phyloP scores from a whole-genome alignment of 2,329 filamentous ascomycete genomes.

The Harringtonia lauricola region DNA sequence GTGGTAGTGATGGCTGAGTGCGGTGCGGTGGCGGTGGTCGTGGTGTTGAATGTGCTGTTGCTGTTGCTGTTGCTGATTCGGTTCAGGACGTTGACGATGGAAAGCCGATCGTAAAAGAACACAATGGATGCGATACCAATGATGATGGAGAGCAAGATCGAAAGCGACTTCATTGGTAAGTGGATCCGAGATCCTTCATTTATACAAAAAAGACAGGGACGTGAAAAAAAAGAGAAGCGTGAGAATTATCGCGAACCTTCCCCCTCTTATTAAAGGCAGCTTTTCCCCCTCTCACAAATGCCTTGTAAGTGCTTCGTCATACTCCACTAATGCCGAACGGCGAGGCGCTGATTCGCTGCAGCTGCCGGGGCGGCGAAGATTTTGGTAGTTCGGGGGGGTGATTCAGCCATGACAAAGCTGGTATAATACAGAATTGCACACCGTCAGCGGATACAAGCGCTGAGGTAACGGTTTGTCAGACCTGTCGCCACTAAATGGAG shows the following conservation, averaged over 20 bases:
- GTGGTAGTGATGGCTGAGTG: background rate
- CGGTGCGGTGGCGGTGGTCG: background rate
- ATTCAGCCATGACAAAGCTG: slow-evolving; percentile 12
- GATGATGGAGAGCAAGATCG: slow-evolving; percentile 25
- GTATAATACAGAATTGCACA: background rate
- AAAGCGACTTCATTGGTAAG: slow-evolving; percentile 24
- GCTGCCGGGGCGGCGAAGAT: too few relatives aligned
- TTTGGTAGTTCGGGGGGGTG: background rate
- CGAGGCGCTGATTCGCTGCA: background rate
- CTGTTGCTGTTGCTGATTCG: too few relatives aligned
- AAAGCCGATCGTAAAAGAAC: slow-evolving; percentile 4
- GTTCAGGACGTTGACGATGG: background rate
- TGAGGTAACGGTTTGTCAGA: slow-evolving; percentile 10
- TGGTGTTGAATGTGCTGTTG: slow-evolving; percentile 5
- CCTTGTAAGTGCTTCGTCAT: slow-evolving; percentile 6
- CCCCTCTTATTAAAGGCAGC: background rate
- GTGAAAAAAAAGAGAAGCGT: background rate
- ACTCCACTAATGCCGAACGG: slow-evolving; percentile 4
- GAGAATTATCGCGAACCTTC: slow-evolving; percentile 3
- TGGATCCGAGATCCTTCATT: background rate
- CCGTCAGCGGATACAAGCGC: background rate
- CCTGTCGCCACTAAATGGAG: too few relatives aligned
- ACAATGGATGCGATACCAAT: slow-evolving; percentile 25
- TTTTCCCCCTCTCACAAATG: too few relatives aligned
- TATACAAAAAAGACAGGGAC: background rate